Evolutionary conservation across 2,329 filamentous ascomycete genomes (phyloP).

Genomic region (Pseudogymnoascus sp.): DNA sequence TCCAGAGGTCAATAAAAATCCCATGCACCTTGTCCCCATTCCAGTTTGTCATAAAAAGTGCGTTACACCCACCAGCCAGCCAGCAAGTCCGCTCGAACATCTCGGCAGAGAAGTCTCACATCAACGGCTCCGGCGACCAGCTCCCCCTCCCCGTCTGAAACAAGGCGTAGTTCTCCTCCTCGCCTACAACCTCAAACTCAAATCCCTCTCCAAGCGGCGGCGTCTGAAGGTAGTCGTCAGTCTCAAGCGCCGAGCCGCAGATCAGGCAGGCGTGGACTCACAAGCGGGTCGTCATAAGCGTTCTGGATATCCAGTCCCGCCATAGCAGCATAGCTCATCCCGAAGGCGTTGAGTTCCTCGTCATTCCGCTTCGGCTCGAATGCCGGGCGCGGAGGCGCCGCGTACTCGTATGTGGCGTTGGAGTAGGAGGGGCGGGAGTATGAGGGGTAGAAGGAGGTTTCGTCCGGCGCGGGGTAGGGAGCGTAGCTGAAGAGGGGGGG

Average conservation of each 20-base stretch:
- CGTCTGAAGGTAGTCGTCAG: background rate
- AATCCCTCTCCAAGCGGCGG: background rate
- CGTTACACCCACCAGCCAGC: background rate
- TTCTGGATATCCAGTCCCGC: slow-evolving; percentile 53
- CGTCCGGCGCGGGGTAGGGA: slow-evolving; percentile 58
- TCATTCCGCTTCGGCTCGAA: slow-evolving; percentile 55
- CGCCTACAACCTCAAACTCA: background rate
- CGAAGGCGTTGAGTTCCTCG: slow-evolving; percentile 51
- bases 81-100: background rate
- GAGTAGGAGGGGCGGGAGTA: slow-evolving; percentile 40
- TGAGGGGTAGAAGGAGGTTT: slow-evolving; percentile 46
- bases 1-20: background rate
- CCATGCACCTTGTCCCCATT: background rate
- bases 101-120: background rate
- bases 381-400: slow-evolving; percentile 31
- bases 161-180: background rate
- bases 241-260: background rate
- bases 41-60: background rate
- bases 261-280: slow-evolving; percentile 1
- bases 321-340: slow-evolving; percentile 62
- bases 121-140: background rate
- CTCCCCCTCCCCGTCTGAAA: background rate
- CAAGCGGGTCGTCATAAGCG: slow-evolving; percentile 46
- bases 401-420: slow-evolving; percentile 43
- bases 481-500: slow-evolving; percentile 62